A percentile compares a stretch with the other conserved stretches of the same genome.
These are phyloP conservation scores for Zymoseptoria ardabiliae DNA, from an alignment of 2,329 filamentous ascomycete species.

Conservation along the genomic window DNA sequence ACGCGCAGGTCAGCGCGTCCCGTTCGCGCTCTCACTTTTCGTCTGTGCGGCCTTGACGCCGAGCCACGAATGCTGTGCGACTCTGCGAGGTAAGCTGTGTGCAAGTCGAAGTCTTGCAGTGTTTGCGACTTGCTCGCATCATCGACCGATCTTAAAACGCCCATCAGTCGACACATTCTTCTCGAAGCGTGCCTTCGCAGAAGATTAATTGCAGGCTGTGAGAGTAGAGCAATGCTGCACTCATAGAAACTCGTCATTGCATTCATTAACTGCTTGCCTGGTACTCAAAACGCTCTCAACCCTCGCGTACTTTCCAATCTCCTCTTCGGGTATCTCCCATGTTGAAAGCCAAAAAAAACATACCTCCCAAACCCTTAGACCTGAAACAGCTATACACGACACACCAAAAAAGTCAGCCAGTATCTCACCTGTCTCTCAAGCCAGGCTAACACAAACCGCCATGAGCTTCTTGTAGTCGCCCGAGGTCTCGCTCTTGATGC, in stretches of 20 bases:
- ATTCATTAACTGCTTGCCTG: not conserved
- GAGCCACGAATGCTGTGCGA: not conserved
- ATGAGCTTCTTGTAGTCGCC: slow-evolving; percentile 74
- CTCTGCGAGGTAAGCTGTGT: not conserved
- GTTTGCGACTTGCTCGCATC: not conserved
- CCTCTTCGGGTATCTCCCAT: slow-evolving; percentile 5
- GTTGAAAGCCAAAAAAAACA: not conserved
- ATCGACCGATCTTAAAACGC: not conserved
- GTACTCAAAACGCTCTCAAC: not conserved
- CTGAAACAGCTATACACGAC: slow-evolving; percentile 1
- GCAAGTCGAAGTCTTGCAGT: not conserved
- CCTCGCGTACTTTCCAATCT: not conserved
- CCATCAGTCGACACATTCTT: not conserved
- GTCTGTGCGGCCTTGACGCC: no score
- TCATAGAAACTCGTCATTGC: not conserved
- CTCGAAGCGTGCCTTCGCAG: not conserved
- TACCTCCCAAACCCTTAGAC: not conserved
- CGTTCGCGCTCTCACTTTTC: no score
- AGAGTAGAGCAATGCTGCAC: not conserved
- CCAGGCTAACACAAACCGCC: slow-evolving; percentile 46
- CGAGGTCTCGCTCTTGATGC: slow-evolving; percentile 70
- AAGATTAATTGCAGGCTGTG: no score
- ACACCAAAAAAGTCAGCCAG: slow-evolving; percentile 6
- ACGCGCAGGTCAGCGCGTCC: no score
- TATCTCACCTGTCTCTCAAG: not conserved